phyloP scores from a whole-genome alignment of 1,284 basidiomycete genomes.

The Ustilago lituana region DNA sequence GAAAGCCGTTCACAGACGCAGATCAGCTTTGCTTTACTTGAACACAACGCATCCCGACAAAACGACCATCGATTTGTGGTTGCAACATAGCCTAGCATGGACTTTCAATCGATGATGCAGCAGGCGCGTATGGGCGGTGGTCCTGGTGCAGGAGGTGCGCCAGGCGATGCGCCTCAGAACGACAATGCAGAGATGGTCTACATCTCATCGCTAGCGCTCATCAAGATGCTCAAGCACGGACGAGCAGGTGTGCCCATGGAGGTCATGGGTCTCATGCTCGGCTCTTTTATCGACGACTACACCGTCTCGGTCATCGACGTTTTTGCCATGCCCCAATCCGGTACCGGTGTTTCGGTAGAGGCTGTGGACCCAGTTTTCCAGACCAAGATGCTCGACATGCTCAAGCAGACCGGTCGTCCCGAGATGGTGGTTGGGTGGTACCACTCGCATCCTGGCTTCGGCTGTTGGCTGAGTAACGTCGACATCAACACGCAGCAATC shows the following conservation, averaged over 20 bases:
- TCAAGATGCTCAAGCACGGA: constrained; percentile 96
- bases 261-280: constrained; percentile 99
- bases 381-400: constrained; percentile 97
- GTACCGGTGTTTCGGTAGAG: constrained; percentile 97
- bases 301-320: constrained; percentile 88
- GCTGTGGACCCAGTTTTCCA: constrained; percentile 99
- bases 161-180: constrained; percentile 68
- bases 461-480: constrained; percentile 98
- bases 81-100: constrained; percentile 44
- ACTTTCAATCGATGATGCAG: constrained; percentile 61
- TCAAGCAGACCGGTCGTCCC: constrained; percentile 97
- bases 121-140: constrained; percentile 60
- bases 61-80: no score
- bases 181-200: constrained; percentile 67
- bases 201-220: constrained; percentile 64
- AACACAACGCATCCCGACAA: neutral
- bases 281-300: constrained; percentile 99
- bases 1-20: no score
- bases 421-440: constrained; percentile 99
- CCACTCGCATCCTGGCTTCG: constrained; percentile 99
- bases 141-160: constrained; percentile 27
- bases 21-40: no score
- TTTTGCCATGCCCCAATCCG: constrained; percentile 99
- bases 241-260: constrained; percentile 99
- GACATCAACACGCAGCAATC: constrained; percentile 99